A percentile compares a stretch with the other conserved stretches of the same genome.
Conservation (phyloP, 2,329 filamentous ascomycete species). For the Trichoderma semiorbis region DNA sequence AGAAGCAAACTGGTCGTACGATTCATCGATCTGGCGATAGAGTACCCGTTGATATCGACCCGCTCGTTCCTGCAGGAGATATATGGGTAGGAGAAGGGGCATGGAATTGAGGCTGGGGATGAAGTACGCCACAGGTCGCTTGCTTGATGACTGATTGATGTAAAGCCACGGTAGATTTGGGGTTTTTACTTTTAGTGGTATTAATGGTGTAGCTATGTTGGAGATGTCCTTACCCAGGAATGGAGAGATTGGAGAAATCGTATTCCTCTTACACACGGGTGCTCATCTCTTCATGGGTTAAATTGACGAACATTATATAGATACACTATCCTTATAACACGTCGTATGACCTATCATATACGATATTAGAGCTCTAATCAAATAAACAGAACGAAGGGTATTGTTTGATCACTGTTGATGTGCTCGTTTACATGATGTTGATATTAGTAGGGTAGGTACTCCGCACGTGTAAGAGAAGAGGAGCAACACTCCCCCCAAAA, state of each 20-base stretch:
- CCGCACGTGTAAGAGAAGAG: not conserved
- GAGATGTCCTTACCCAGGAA: not conserved
- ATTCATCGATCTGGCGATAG: not conserved
- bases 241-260: not conserved
- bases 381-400: accelerated
- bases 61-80: slow-evolving; percentile 9
- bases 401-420: not conserved
- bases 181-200: not conserved
- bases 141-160: not conserved
- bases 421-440: not conserved
- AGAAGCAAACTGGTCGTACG: not conserved
- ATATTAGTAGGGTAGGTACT: not conserved
- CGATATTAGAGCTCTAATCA: not conserved
- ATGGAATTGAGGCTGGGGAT: not conserved
- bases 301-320: not conserved
- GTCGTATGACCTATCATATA: not conserved
- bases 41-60: not conserved
- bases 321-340: accelerated
- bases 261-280: not conserved
- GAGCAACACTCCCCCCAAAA: not conserved
- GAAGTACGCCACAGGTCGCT: not conserved
- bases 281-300: not conserved
- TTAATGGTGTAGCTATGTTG: not conserved
- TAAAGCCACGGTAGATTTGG: not conserved
- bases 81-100: not conserved